A percentile compares a stretch with the other conserved stretches of the same genome.
These are phyloP conservation scores for Blastobotrys peoriensis DNA, from an alignment of 805 yeast genomes.

Conservation along the genomic window DNA sequence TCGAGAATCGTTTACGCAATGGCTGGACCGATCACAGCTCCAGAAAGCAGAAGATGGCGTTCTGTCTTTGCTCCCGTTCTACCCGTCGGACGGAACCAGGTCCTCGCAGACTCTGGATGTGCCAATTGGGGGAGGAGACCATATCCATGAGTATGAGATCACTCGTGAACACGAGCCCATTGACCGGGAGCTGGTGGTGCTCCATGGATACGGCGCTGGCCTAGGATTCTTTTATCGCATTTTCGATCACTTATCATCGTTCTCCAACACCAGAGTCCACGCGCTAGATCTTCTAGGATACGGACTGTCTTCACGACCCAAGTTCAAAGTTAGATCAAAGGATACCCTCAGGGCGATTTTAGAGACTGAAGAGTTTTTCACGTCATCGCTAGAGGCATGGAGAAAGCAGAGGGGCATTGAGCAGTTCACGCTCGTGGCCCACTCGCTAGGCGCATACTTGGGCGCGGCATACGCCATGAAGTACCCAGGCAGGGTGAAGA, in stretches of 20 bases:
- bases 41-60: constrained; percentile 43
- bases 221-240: constrained; percentile 75
- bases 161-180: constrained; percentile 16
- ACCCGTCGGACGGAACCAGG: constrained; percentile 28
- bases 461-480: constrained; percentile 59
- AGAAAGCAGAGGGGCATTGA: constrained; percentile 42
- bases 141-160: constrained; percentile 72
- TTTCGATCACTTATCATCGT: constrained; percentile 41
- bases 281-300: constrained; percentile 86
- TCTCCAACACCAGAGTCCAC: constrained; percentile 62
- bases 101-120: constrained; percentile 43
- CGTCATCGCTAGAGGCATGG: constrained; percentile 62
- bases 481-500: constrained; percentile 54
- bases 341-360: constrained; percentile 35
- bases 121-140: constrained; percentile 42
- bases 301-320: constrained; percentile 81
- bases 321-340: constrained; percentile 36
- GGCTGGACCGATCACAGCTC: constrained; percentile 36
- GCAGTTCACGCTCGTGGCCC: constrained; percentile 62
- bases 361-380: constrained; percentile 55
- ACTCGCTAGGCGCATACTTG: constrained; percentile 89
- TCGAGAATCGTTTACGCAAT: constrained; percentile 37
- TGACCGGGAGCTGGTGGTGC: constrained; percentile 48
- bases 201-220: constrained; percentile 94
- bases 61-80: constrained; percentile 50